These are phyloP conservation scores for Fusarium phyllophilum DNA, from an alignment of 2,329 filamentous ascomycete genomes.

Conservation along the genomic window DNA sequence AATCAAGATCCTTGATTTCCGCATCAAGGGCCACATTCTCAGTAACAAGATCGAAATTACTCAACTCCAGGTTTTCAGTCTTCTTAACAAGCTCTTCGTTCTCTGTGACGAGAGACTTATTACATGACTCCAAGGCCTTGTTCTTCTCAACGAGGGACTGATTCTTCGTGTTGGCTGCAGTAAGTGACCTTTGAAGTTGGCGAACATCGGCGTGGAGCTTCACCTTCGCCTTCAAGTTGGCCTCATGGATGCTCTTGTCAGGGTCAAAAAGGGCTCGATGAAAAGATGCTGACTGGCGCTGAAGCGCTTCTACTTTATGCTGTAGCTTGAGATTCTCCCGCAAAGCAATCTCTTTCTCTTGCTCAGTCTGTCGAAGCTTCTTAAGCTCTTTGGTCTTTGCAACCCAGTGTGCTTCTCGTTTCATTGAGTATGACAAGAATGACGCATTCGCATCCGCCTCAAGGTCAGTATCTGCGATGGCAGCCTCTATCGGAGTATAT, in stretches of 20 bases:
- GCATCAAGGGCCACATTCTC: neutral
- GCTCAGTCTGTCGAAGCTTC: neutral
- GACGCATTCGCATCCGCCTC: fast-evolving
- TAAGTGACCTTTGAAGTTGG: neutral
- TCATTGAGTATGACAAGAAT: fast-evolving
- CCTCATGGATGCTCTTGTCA: neutral
- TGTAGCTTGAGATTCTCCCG: neutral
- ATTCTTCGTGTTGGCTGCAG: neutral
- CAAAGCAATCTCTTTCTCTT: neutral
- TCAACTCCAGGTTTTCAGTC: no score
- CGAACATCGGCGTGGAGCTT: neutral
- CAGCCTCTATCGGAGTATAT: fast-evolving
- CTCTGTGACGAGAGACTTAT: fast-evolving
- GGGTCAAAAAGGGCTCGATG: neutral
- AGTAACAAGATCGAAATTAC: neutral
- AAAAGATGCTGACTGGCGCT: fast-evolving
- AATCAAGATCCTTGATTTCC: neutral
- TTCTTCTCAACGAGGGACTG: neutral
- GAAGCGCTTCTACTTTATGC: neutral
- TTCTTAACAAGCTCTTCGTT: neutral
- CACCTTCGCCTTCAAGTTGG: neutral
- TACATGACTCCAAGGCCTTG: neutral
- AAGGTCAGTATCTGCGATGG: neutral
- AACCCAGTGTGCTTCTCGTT: neutral
- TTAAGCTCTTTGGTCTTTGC: neutral